Base-by-base conservation (phyloP, 106 monocot species). In the Allium fistulosum region DNA sequence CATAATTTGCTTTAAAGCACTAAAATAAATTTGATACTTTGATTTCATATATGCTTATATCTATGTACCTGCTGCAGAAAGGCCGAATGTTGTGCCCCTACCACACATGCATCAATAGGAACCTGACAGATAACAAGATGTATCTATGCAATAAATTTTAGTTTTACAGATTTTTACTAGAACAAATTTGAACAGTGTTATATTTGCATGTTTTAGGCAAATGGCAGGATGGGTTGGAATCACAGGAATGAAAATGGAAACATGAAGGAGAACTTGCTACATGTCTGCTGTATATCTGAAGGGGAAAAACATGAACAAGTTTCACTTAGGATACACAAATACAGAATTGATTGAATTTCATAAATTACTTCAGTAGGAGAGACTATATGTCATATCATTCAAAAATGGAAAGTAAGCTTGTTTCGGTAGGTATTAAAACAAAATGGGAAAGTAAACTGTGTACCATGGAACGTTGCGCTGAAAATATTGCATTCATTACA, bases 401-500 rank as follows among this genome's bases (percentile, higher is more conserved):
- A 48, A 12, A 15, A 66, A 22, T n/a, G 52, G 48, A 50, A 0
- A 14, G 51, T 51, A 66, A 66, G 45, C 48, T 64, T 65, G 50
- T 49, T 65, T 49, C 5, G 13, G 1, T 49, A 48, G 15, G 9
- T 49, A 48, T 48, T 17, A 64, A 2, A 64, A 48, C 3, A 45
- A 10, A 0, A 7, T 11, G 1, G 8, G 12, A 27, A 17, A 49
- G 45, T 3, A 51, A 51, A 66, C 50, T 16, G 10, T 17, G 6
- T 92, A 97, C 99, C 90, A 81, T 83, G 58, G 90, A 93, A 48
- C 84, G 84, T 64, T 99, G 99, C 3, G 99, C 99, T 72, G 99
- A 99, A 70, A 99, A 99, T 80, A 99, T 93, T 57, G 99, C 83
- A 85, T 99, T 99, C 99, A 99, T 99, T 26, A 99, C 90, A 59